A percentile compares a stretch with the other conserved stretches of the same genome.
Evolutionary conservation across 2,329 filamentous ascomycete genomes (phyloP).

Genomic region (Alternaria rosae): DNA sequence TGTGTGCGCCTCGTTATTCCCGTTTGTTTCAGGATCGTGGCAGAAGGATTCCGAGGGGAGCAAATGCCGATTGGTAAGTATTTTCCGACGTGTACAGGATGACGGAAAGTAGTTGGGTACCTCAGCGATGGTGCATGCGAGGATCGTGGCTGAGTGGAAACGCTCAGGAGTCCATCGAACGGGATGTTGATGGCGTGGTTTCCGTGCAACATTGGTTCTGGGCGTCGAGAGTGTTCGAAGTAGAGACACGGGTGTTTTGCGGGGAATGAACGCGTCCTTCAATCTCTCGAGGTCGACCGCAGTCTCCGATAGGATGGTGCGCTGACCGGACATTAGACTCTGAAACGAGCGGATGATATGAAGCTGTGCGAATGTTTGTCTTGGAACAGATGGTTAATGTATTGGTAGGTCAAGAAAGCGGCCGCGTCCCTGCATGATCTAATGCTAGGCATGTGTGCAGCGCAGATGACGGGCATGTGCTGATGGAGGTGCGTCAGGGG

Average conservation of each 20-base stretch:
- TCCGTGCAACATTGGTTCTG: neutral
- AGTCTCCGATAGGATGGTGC: conserved; percentile 4
- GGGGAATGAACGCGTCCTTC: conserved; percentile 16
- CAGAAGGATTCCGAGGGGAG: conserved; percentile 2
- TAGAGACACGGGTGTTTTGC: conserved; percentile 9
- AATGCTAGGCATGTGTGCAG: conserved; percentile 4
- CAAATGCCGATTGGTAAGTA: neutral
- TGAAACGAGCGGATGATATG: conserved; percentile 5
- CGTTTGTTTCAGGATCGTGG: conserved; percentile 29
- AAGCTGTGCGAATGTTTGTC: conserved; percentile 1
- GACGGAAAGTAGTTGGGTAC: neutral
- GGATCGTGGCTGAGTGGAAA: neutral
- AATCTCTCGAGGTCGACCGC: conserved; percentile 16
- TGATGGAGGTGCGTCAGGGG: conserved; percentile 6
- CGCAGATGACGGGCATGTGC: conserved; percentile 8
- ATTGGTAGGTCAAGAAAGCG: conserved; percentile 10
- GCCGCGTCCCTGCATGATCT: conserved; percentile 30
- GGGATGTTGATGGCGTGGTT: neutral
- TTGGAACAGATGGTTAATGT: neutral
- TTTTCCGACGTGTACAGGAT: neutral
- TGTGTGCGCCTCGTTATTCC: conserved; percentile 25
- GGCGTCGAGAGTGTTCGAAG: neutral
- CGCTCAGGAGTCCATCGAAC: neutral
- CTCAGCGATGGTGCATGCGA: neutral
- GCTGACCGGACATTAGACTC: neutral